phyloP scores from a whole-genome alignment of 495 filamentous ascomycete genomes.

The Penicillium manginii region DNA sequence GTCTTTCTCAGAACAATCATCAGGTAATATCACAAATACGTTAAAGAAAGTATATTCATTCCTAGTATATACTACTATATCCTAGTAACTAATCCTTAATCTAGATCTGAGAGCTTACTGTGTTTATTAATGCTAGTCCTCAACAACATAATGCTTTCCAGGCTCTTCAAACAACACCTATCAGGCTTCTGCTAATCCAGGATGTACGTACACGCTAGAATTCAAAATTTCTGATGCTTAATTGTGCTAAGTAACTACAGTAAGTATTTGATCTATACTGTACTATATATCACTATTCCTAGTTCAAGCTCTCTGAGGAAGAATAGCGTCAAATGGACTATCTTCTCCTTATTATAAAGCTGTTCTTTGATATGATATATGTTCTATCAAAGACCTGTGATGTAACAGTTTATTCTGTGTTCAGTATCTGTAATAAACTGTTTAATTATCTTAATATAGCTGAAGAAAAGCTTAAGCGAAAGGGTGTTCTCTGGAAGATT shows the following conservation, averaged over 20 bases:
- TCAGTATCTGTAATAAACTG: slow-evolving; percentile 19
- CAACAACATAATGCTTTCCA: slow-evolving; percentile 18
- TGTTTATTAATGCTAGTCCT: slow-evolving; percentile 22
- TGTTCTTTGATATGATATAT: slow-evolving; percentile 16
- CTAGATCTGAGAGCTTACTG: slow-evolving; percentile 14
- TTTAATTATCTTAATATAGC: not conserved
- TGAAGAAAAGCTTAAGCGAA: not conserved
- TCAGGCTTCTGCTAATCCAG: slow-evolving; percentile 20
- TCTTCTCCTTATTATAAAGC: not conserved
- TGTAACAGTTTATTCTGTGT: slow-evolving; percentile 22
- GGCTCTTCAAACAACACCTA: slow-evolving; percentile 14
- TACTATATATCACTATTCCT: slow-evolving; percentile 10
- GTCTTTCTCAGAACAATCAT: not conserved
- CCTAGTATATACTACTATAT: not conserved
- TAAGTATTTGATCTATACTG: slow-evolving; percentile 14
- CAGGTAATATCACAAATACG: slow-evolving; percentile 13
- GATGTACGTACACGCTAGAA: slow-evolving; percentile 22
- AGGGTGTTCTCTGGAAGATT: slow-evolving; percentile 13
- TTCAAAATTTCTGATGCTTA: slow-evolving; percentile 8
- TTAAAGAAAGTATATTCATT: slow-evolving; percentile 13
- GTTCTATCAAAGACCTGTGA: slow-evolving; percentile 22
- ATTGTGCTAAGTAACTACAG: slow-evolving; percentile 9
- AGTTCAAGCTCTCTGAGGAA: slow-evolving; percentile 16
- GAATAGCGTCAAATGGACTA: slow-evolving; percentile 24
- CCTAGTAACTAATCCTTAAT: not conserved